Evolutionary conservation across 768 basidiomycete species (phyloP), one percentile per base, ranked within the genome.

Genomic region (Roridomyces roridus): DNA sequence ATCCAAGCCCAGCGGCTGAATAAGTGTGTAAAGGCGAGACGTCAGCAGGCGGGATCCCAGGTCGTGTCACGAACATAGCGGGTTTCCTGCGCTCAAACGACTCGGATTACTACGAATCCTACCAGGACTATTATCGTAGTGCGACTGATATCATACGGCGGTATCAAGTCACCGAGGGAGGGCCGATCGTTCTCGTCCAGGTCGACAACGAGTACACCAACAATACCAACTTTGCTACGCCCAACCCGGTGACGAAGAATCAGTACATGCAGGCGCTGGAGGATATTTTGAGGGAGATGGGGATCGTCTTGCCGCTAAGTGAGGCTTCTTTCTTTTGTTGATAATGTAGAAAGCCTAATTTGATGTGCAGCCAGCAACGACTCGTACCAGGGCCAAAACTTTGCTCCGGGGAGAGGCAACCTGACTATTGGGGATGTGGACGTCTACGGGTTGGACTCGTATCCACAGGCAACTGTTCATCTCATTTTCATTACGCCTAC

Each of bases 51-150:
- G 55, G 55, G 29, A 56, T 56, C 47, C 55, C 55, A 18, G 55
- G 55, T 14, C 55, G 55, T 28, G 55, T 56, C 24, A 56, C 55
- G 24, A 56, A 56, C 35, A 56, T 56, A 9, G 55, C 55, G 12
- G 55, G 55, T 34, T 56, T 56, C 55, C 47, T 56, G 29, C 55
- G 55, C 42, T 56, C 55, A 26, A 56, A 56, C 41, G 55, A 56
- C 55, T 43, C 55, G 34, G 55, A 56, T 31, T 56, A 44, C 34
- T 56, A 49, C 21, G 55, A 56, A 35, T 49, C 55, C 37, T 56
- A 56, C 42, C 55, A 56, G 47, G 55, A 56, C 41, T 56, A 56
- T 49, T 56, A 56, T 50, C 55, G 55, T 34, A 56, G 46, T 39
- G 55, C 55, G 11, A 49, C 55, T 25, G 55, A 56, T 37, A 49